Evolutionary conservation across 495 filamentous ascomycete species (phyloP).

Genomic region (Aspergillus cristatus): DNA sequence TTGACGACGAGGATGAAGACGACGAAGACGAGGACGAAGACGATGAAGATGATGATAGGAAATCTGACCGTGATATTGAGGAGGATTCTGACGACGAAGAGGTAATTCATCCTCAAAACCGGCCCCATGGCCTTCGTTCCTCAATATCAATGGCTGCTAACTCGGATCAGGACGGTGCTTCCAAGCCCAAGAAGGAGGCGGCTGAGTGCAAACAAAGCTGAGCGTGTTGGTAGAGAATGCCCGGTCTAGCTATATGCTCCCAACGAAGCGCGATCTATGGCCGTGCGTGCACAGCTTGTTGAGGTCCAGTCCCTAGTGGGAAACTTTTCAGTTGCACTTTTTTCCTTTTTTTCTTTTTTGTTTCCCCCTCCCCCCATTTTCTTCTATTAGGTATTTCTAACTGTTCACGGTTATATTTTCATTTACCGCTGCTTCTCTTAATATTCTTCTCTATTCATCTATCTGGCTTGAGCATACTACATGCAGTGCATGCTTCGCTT

Average conservation of each 20-base stretch:
- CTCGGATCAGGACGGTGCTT: slow-evolving; percentile 66
- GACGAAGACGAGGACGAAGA: slow-evolving; percentile 83
- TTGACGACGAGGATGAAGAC: slow-evolving; percentile 85
- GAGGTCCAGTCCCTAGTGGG: not conserved
- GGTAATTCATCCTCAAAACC: slow-evolving; percentile 44
- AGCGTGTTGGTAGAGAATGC: slow-evolving; percentile 9
- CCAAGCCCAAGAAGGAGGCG: slow-evolving; percentile 97
- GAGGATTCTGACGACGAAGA: slow-evolving; percentile 92
- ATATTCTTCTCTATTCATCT: not conserved
- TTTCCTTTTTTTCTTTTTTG: not conserved
- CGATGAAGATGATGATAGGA: slow-evolving; percentile 56
- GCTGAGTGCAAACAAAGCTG: slow-evolving; percentile 99
- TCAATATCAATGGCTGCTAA: slow-evolving; percentile 19
- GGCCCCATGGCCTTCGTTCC: slow-evolving; percentile 2
- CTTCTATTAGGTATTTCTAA: not conserved
- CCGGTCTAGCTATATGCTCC: not conserved
- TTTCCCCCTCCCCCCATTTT: not conserved
- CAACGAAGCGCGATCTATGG: not conserved
- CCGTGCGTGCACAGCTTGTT: not conserved
- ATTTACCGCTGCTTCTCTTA: not conserved
- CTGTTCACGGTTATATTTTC: no score
- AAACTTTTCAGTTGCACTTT: not conserved
- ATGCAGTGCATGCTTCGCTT: not conserved
- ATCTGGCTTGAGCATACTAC: not conserved
- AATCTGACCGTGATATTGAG: slow-evolving; percentile 41